Conservation (phyloP, 441 rosid genomes). For the Erysimum pusillum region DNA sequence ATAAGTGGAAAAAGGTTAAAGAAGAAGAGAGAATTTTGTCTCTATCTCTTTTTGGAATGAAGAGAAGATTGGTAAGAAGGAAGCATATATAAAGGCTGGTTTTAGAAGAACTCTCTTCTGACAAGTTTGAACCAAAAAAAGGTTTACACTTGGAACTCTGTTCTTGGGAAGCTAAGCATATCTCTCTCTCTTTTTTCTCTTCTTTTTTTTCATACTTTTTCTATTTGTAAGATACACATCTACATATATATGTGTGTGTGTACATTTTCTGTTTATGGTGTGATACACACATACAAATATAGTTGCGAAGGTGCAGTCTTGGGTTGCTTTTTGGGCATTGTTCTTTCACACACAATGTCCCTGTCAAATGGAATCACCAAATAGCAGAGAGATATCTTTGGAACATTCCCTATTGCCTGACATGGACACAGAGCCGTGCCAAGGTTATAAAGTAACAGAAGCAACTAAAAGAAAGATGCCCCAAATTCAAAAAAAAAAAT, state of each 20-base stretch:
- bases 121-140: constrained; percentile 88
- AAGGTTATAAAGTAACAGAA: too few relatives aligned
- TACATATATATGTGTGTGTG: background rate
- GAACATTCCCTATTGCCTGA: constrained; percentile 43
- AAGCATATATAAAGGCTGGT: constrained; percentile 65
- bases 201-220: background rate
- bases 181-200: constrained; percentile 47
- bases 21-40: constrained; percentile 55
- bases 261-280: constrained; percentile 22
- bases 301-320: constrained; percentile 12
- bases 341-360: constrained; percentile 34
- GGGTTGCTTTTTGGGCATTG: constrained; percentile 40
- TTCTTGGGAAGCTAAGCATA: constrained; percentile 82
- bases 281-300: background rate
- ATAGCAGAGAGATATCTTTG: constrained; percentile 40
- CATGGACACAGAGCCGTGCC: background rate
- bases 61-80: constrained; percentile 44
- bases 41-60: constrained; percentile 23
- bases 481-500: too few relatives aligned
- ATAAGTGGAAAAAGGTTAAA: constrained; percentile 55
- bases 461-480: too few relatives aligned
- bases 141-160: constrained; percentile 61
- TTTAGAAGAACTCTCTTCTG: constrained; percentile 65
- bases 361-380: constrained; percentile 43
- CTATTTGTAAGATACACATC: background rate